A percentile compares a stretch with the other conserved stretches of the same genome.
phyloP scores from a whole-genome alignment of 1,284 basidiomycete genomes.

The Sphagnurus paluster region DNA sequence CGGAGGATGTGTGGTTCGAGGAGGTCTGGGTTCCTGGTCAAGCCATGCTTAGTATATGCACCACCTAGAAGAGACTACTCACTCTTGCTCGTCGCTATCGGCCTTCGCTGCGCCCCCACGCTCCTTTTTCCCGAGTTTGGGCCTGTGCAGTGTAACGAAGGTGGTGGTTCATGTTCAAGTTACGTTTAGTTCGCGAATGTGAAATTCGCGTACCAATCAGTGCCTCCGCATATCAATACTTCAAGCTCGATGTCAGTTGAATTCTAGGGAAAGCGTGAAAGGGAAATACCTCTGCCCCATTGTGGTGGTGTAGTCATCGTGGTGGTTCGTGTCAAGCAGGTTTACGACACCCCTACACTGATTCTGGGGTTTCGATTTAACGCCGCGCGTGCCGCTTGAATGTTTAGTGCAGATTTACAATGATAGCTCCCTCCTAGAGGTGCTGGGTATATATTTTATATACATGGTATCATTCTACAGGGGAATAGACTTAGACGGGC shows the following conservation, averaged over 20 bases:
- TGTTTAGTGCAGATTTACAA: background rate
- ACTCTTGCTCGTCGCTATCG: constrained; percentile 40
- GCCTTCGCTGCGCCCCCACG: constrained; percentile 47
- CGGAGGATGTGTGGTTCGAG: constrained; percentile 86
- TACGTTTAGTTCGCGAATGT: constrained; percentile 19
- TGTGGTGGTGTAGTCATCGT: constrained; percentile 13
- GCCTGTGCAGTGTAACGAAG: constrained; percentile 44
- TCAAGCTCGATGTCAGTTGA: no score
- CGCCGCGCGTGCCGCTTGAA: background rate
- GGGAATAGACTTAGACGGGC: no score
- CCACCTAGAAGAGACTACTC: constrained; percentile 2
- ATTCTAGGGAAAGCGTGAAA: no score
- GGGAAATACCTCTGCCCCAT: constrained; percentile 42
- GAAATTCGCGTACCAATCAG: constrained; percentile 68
- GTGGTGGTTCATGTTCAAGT: constrained; percentile 19
- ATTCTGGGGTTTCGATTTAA: constrained; percentile 8
- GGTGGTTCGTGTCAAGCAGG: constrained; percentile 13
- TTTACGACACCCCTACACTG: constrained; percentile 5
- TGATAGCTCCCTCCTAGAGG: no score
- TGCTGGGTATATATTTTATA: no score
- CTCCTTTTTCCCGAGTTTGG: constrained; percentile 66
- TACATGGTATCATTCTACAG: no score
- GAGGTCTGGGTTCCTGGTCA: constrained; percentile 65
- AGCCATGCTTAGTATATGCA: constrained; percentile 1
- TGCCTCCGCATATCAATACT: constrained; percentile 85